Evolutionary conservation across 805 yeast species (phyloP), one percentile per base, ranked within the genome.

Genomic region (Pichia eremophila): DNA sequence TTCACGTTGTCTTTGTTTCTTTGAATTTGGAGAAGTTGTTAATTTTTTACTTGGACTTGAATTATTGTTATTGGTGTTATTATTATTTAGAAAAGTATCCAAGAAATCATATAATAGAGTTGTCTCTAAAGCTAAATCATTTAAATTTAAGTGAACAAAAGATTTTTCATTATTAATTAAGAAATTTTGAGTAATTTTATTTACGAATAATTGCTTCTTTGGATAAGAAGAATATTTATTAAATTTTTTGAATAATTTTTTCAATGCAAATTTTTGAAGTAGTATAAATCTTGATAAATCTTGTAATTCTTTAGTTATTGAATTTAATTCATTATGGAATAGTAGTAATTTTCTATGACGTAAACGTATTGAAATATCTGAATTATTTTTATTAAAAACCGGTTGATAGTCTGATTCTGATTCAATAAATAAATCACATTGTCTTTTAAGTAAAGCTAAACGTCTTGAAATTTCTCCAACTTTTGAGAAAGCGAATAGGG

Each of bases 161-260:
- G 87, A 78, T 29, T 72, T 70, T 0, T 72, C 71, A 48, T 76
- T 73, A 9, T 58, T 61, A 15, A 56, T 52, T 15, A 67, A 49
- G 38, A 55, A 64, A 18, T 57, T 59, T 2, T 52, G 38, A 10
- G 57, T 57, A 35, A 67, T 64, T 49, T 64, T 65, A 45, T 63
- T 58, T 8, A 66, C 59, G 11, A 66, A 55, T 40, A 63, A 66
- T 40, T 59, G 57, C 44, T 66, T 66, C 46, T 62, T 58, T 14
- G 52, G 48, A 44, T 60, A 65, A 7, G 56, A 55, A 46, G 71
- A 69, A 57, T 77, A 70, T 57, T 77, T 77, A 42, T 68, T 43
- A 50, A 75, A 83, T 60, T 87, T 86, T 66, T 87, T 86, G 57
- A 86, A 69, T 44, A 86, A 72, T 65, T 86, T 86, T 51, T 81